These are phyloP conservation scores for Cydonia oblonga DNA, from an alignment of 331 rosid species.

Conservation along the genomic window DNA sequence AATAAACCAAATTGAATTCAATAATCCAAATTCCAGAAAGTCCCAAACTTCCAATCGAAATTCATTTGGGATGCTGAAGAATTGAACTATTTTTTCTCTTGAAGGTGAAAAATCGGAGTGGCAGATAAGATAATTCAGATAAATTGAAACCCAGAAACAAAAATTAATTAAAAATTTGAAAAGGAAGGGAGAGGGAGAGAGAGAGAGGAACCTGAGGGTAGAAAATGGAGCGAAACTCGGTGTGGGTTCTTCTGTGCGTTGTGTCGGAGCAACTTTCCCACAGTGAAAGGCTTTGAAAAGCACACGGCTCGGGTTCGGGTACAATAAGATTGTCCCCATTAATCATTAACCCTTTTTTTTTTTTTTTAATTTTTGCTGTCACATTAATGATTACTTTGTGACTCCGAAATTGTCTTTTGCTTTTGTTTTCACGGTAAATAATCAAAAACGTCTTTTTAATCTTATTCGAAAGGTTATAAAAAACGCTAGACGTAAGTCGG, in stretches of 20 bases:
- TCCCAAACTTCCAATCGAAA: neutral
- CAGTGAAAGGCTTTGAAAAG: neutral
- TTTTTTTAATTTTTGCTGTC: neutral
- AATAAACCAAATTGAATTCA: neutral
- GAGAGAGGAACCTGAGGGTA: neutral
- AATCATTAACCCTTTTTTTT: neutral
- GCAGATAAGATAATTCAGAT: neutral
- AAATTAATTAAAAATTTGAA: neutral
- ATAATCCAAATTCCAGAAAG: neutral
- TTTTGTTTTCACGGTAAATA: too few species aligned
- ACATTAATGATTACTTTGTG: neutral
- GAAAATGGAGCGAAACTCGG: conserved; percentile 8
- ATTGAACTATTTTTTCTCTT: neutral
- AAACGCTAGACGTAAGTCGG: too few species aligned
- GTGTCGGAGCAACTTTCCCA: conserved; percentile 8
- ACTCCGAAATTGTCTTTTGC: too few species aligned
- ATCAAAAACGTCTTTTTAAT: too few species aligned
- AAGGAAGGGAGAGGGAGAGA: neutral
- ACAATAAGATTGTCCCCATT: neutral
- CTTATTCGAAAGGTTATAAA: too few species aligned
- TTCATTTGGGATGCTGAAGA: neutral
- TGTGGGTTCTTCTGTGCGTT: neutral
- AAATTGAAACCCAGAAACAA: neutral
- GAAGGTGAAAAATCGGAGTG: neutral
- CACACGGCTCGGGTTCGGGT: conserved; percentile 7